These are phyloP conservation scores for Phoma herbarum DNA, from an alignment of 2,329 filamentous ascomycete species.

Conservation along the genomic window DNA sequence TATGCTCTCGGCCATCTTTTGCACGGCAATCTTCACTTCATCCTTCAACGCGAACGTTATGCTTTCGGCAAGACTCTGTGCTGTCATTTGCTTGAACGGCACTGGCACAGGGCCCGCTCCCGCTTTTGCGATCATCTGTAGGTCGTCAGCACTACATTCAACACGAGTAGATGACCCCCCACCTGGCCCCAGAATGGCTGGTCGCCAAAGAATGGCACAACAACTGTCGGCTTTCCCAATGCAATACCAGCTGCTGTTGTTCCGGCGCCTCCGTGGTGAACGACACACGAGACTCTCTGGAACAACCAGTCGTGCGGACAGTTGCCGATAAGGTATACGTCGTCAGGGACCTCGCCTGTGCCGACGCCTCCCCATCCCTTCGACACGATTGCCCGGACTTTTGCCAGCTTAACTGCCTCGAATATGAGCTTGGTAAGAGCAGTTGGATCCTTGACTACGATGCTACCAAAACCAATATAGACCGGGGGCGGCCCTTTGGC, in stretches of 20 bases:
- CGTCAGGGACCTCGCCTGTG: conserved; percentile 42
- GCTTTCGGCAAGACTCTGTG: conserved; percentile 56
- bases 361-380: conserved; percentile 62
- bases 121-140: conserved; percentile 58
- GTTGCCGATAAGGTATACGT: conserved; percentile 63
- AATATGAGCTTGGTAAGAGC: conserved; percentile 57
- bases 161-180: background rate
- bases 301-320: conserved; percentile 68
- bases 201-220: conserved; percentile 68
- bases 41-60: conserved; percentile 57
- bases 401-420: conserved; percentile 53
- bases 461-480: conserved; percentile 67
- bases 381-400: conserved; percentile 61
- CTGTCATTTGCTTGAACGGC: conserved; percentile 56
- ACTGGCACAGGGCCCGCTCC: conserved; percentile 61
- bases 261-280: conserved; percentile 68
- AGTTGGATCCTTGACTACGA: conserved; percentile 62
- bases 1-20: conserved; percentile 30
- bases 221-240: conserved; percentile 61
- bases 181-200: conserved; percentile 63
- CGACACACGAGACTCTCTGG: conserved; percentile 62
- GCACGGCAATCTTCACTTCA: conserved; percentile 36
- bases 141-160: background rate
- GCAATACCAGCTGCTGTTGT: conserved; percentile 65
- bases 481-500: conserved; percentile 60